Base-by-base conservation (phyloP, 2,329 filamentous ascomycete genomes). In the Ophiostoma montium region DNA sequence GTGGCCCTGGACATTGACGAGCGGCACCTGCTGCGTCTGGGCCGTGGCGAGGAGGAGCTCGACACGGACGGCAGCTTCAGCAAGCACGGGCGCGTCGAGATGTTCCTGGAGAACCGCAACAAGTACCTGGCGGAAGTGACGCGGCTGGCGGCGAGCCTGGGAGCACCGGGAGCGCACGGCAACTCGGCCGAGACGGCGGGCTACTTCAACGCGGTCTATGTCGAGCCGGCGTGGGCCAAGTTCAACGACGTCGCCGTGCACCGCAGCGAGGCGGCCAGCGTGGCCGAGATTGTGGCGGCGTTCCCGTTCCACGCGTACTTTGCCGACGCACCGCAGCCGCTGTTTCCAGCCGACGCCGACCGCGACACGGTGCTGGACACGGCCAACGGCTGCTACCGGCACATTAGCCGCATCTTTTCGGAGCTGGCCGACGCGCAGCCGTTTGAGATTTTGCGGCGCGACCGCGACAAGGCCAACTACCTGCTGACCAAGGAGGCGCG, bases 141-240 rank as follows among this genome's bases (percentile, higher is more conserved):
- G 64, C 84, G 87, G 35, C 73, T 98, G 27, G 90, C 92, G 9
- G 76, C 76, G 43, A 94, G 86, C 57, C 82, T 98, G 55, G 80
- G 78, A 18, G 92, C 88, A 2, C 84, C 89, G 38, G 92, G 92
- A 50, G 89, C 89, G n/a, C 92, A 98, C 62, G 87, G 89, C 19
- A 94, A 84, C 65, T 94, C 90, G 27, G 94, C 92, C 49, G 92
- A 98, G 70, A 98, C 90, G 2, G 92, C 92, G 33, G 88, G 87
- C 27, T 96, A 98, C 66, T 98, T 98, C 70, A 86, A 95, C 62
- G 80, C 81, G 42, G 89, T 95, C 53, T 95, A 95, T 61, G 74
- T 98, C 38, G 75, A 84, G 63, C 90, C 92, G 31, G 78, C 83
- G 12, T 98, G 92, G 92, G 78, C 78, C 46, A 86, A 83, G 60